Evolutionary conservation across 1,284 basidiomycete species (phyloP).

Genomic region (Leccinum fallax): DNA sequence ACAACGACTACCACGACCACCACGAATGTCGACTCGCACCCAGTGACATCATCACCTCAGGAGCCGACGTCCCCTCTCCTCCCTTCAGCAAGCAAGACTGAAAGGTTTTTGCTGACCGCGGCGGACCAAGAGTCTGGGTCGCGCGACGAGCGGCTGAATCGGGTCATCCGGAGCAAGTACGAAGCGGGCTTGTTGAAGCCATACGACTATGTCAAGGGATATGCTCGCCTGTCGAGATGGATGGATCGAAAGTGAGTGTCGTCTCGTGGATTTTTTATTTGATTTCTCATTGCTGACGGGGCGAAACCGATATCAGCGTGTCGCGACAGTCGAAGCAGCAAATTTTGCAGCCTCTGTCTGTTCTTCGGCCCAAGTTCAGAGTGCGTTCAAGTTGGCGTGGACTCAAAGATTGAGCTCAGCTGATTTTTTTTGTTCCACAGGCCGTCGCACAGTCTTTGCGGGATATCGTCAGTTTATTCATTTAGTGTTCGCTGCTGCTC

Average conservation of each 20-base stretch:
- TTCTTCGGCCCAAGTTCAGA: neutral
- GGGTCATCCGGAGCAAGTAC: constrained; percentile 96
- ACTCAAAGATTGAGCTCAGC: neutral
- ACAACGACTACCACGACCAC: neutral
- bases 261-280: neutral
- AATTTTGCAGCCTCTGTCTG: constrained; percentile 86
- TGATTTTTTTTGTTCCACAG: neutral
- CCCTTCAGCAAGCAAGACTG: constrained; percentile 74
- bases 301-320: constrained; percentile 51
- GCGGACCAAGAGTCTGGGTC: constrained; percentile 95
- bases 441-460: neutral
- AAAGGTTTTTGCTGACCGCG: constrained; percentile 90
- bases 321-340: constrained; percentile 90
- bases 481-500: neutral
- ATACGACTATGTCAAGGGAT: constrained; percentile 96
- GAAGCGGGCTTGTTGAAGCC: constrained; percentile 94
- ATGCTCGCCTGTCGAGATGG: constrained; percentile 87
- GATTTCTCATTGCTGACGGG: neutral
- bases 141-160: constrained; percentile 85
- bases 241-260: constrained; percentile 76
- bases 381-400: neutral
- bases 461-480: neutral
- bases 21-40: constrained; percentile 12
- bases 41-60: constrained; percentile 11
- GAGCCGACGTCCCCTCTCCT: constrained; percentile 47